Evolutionary conservation across 2,329 filamentous ascomycete species (phyloP), one percentile per base, ranked within the genome.

Genomic region (Aspergillus versicolor): DNA sequence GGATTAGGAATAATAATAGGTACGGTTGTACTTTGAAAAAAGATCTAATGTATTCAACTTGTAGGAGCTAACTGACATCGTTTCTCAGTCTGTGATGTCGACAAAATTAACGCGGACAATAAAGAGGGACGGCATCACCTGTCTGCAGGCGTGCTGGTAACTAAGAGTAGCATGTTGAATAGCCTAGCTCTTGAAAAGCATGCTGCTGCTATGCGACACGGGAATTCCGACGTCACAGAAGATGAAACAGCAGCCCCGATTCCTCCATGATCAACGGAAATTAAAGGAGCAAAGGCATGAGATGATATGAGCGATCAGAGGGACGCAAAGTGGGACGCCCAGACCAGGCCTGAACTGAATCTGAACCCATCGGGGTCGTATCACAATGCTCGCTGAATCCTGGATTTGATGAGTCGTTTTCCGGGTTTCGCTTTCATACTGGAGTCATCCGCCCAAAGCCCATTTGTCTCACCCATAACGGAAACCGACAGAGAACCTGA

Each of bases 391-490:
- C 48, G 55, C 55, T 5, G 51, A 44, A 19, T 42, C 43, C 15
- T 37, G 55, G 51, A 54, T 57, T 54, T 57, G 53, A 56, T 55
- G 57, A 63, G 55, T 52, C 51, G 47, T 61, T 58, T 58, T 52
- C 47, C 54, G 47, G n/a, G 34, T 44, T 54, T 54, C 54, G 45
- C 52, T 52, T 62, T 57, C 59, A 58, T 61, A 11, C 27, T 30
- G 27, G 3, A 48, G 53, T 61, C 54, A 44, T 51, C 38, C 17
- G 46, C 54, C 47, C 56, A 58, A 50, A 57, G 52, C 54, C 58
- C 54, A 58, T 59, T 58, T 58, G 56, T 59, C 64, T 54, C 57
- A 64, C 61, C 57, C 51, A 60, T 59, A 56, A 55, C 52, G 57
- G 55, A 57, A 60, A 59, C 50, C 54, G 61, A 60, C 52, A 63